phyloP scores from a whole-genome alignment of 768 basidiomycete genomes.

The Agaricus sinodeliciosus region DNA sequence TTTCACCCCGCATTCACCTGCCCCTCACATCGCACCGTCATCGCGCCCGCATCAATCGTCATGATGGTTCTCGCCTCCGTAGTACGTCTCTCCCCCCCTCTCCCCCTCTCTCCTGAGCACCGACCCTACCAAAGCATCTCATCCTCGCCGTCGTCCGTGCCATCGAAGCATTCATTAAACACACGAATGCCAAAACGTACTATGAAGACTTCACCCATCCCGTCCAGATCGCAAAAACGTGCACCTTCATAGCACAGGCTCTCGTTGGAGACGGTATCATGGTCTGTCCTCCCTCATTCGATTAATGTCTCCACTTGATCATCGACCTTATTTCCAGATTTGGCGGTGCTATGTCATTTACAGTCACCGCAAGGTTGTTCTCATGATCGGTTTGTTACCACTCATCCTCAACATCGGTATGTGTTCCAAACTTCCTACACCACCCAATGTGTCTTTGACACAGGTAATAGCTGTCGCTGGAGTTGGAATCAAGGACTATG shows the following conservation, averaged over 20 bases:
- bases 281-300: not conserved
- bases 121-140: not conserved
- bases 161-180: not conserved
- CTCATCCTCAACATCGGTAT: slow-evolving; percentile 1
- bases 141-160: not conserved
- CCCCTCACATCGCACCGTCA: not conserved
- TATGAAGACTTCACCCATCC: not conserved
- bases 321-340: not conserved
- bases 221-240: slow-evolving; percentile 6
- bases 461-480: not conserved
- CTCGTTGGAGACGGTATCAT: slow-evolving; percentile 7
- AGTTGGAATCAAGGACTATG: not conserved
- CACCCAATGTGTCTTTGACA: not conserved
- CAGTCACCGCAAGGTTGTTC: not conserved
- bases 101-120: not conserved
- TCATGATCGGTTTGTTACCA: not conserved
- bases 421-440: not conserved
- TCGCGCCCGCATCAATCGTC: not conserved
- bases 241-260: not conserved
- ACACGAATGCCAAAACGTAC: not conserved
- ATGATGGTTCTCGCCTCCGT: slow-evolving; percentile 1
- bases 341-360: slow-evolving; percentile 7
- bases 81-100: not conserved
- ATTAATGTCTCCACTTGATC: not conserved
- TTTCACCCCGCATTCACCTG: not conserved